Evolutionary conservation across 2,329 filamentous ascomycete genomes (phyloP).

Genomic region (Talaromyces sp.): DNA sequence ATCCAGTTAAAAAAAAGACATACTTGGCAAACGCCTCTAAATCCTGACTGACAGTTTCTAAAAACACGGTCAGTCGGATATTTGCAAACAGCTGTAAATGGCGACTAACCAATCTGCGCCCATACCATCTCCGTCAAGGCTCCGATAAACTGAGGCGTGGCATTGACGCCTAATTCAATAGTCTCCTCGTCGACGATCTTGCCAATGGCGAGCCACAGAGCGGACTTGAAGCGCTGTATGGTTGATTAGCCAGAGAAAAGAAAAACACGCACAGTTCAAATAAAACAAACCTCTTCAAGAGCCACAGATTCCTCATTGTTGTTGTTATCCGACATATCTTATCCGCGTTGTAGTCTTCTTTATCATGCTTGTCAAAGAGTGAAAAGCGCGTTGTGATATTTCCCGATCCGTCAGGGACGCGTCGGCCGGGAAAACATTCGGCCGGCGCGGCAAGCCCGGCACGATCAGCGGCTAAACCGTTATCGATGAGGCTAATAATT

Average conservation of each 20-base stretch:
- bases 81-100: not conserved
- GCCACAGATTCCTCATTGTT: not conserved
- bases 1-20: conserved; percentile 15
- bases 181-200: conserved; percentile 86
- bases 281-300: not conserved
- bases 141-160: conserved; percentile 87
- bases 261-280: not conserved
- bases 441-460: not conserved
- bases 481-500: not conserved
- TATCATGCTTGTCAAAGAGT: not conserved
- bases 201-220: conserved; percentile 78
- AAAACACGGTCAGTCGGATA: not conserved
- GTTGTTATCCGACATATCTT: not conserved
- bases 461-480: not conserved
- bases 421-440: not conserved
- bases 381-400: not conserved
- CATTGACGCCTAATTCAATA: conserved; percentile 69
- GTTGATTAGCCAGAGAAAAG: not conserved
- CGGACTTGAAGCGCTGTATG: conserved; percentile 70
- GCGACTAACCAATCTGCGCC: conserved; percentile 69
- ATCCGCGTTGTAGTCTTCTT: not conserved
- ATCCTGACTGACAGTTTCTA: conserved; percentile 55
- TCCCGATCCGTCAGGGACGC: not conserved
- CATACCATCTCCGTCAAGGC: conserved; percentile 81
- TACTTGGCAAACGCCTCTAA: conserved; percentile 60